Base-by-base conservation (phyloP, 345 rosid genomes). In the Pugionium cornutum region DNA sequence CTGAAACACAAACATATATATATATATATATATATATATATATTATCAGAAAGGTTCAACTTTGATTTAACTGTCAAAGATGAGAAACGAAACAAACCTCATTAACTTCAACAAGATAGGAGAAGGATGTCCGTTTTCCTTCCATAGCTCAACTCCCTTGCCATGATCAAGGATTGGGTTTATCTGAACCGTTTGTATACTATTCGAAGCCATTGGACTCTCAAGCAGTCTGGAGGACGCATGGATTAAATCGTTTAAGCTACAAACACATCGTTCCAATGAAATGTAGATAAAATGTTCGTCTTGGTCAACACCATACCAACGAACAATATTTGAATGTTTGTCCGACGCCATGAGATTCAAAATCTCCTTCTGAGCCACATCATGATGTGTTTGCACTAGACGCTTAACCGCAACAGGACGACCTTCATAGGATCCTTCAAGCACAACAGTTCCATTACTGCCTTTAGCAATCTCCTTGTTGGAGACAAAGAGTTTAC, bases 261-360 rank as follows among this genome's bases (percentile, higher is more conserved):
- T 88, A 75, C 91, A 88, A 45, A 73, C 73, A 71, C 91, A 83
- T 5, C 86, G 83, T 80, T 88, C 89, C 66, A 88, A 53, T 45
- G 87, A 74, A 44, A 88, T 80, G 68, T 85, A 88, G 53, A 80
- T 84, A 74, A 83, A 85, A 74, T 88, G 83, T 63, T 81, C 82
- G 73, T 88, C 89, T 50, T 69, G 66, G 70, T 88, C 91, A 59
- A 83, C 89, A 11, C 87, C 95, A 4, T 77, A 78, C 91, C 87
- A 88, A 32, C 89, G 79, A 41, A 85, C 91, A 67, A 88, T 85
- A 73, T 85, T 85, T 55, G 82, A 80, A 79, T 83, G 91, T 31
- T 76, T 84, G 77, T 86, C 91, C 0, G 88, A 83, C 18, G 86
- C 91, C 73, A 83, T 80, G 70, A 86, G 91, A 64, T 82, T 83